phyloP scores from a whole-genome alignment of 352 stramenopile genomes.

The Elongisporangium prolatum region DNA sequence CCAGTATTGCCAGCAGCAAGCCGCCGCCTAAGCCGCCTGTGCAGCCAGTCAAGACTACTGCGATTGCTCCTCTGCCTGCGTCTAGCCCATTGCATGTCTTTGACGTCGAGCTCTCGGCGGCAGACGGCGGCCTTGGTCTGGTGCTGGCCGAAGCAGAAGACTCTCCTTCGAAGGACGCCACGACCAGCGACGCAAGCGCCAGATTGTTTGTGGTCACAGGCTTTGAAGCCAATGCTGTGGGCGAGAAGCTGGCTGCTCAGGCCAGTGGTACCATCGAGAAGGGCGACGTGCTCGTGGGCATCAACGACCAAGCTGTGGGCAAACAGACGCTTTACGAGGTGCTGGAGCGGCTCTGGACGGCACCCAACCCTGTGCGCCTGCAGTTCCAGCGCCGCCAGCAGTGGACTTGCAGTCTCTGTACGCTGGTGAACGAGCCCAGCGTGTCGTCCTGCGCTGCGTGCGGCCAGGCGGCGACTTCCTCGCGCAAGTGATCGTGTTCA shows the following conservation, averaged over 20 bases:
- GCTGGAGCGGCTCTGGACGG: slow-evolving; percentile 65
- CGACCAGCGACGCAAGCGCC: slow-evolving; percentile 8
- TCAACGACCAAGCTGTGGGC: slow-evolving; percentile 48
- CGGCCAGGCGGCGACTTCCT: slow-evolving; percentile 15
- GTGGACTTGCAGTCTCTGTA: slow-evolving; percentile 72
- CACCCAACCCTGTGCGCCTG: slow-evolving; percentile 61
- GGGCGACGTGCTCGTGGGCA: slow-evolving; percentile 54
- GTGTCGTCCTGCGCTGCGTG: slow-evolving; percentile 47
- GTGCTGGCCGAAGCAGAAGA: slow-evolving; percentile 30
- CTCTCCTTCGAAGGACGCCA: background rate
- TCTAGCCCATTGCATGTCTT: slow-evolving; percentile 27
- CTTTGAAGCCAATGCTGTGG: slow-evolving; percentile 63
- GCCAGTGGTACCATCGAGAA: slow-evolving; percentile 59
- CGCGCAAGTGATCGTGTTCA: background rate
- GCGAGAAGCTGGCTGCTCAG: slow-evolving; percentile 60
- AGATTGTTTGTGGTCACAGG: slow-evolving; percentile 38
- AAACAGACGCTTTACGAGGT: slow-evolving; percentile 45
- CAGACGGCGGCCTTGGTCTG: slow-evolving; percentile 70
- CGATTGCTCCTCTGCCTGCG: background rate
- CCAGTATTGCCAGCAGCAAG: background rate
- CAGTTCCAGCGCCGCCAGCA: slow-evolving; percentile 52
- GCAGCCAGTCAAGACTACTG: slow-evolving; percentile 2
- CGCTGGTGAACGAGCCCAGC: slow-evolving; percentile 50
- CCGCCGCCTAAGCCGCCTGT: background rate
- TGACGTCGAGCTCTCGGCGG: slow-evolving; percentile 55